Base-by-base conservation (phyloP, 2,329 filamentous ascomycete species). In the Septoria petroselini region DNA sequence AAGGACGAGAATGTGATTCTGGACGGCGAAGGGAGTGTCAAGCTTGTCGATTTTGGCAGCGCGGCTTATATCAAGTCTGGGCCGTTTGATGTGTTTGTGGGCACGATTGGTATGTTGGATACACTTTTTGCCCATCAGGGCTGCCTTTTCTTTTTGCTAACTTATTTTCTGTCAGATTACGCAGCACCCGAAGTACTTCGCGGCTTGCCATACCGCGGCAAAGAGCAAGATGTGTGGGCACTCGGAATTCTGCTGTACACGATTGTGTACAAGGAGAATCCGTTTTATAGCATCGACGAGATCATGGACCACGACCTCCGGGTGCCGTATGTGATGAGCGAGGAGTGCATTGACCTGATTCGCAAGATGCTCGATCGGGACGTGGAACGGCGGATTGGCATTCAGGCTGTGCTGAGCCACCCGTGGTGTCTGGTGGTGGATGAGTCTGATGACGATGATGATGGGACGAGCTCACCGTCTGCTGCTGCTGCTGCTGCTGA, bases 221-320 rank as follows among this genome's bases (percentile, higher is more conserved):
- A 94, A 71, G 91, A 95, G 69, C 93, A 98, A 74, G 93, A 98
- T 65, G 90, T 98, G 23, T 98, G 93, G 93, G 93, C 93, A 1
- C 79, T 98, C 12, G 93, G 93, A 18, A 97, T 98, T 64, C 79
- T 98, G 19, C 81, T 98, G 11, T 98, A 98, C 75, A 98, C 93
- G 21, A 96, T 98, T 65, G 86, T 97, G 65, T 98, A 98, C 79
- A 98, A 97, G 73, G 93, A 98, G 73, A 98, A 98, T 66, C 91
- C 93, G 0, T 98, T 96, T 70, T 97, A 97, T 78, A 94, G 87
- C 70, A 93, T 97, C 64, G 93, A 98, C 69, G 93, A 98, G 75
- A 98, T 98, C 65, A 94, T 97, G 81, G 93, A 98, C 68, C 91
- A 91, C 64, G 91, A 96, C 62, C 76, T 98, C 52, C 82, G 93